Percentiles rank a stretch among this genome's conserved stretches.
Conservation (phyloP, 768 basidiomycete genomes). For the Hericium erinaceus region DNA sequence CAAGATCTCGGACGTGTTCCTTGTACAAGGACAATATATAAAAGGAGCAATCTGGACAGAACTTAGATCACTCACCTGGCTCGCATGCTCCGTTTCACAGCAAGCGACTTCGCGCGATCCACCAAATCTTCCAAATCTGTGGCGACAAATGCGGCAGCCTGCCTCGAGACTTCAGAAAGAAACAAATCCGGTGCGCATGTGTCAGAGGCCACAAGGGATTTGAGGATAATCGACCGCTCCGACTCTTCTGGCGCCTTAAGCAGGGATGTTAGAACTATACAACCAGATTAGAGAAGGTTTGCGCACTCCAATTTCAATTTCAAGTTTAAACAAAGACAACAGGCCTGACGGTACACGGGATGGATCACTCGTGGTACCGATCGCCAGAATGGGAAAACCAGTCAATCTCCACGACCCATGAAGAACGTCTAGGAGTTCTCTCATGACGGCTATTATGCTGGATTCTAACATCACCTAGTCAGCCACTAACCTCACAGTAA, state of each 20-base stretch:
- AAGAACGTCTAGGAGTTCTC: slow-evolving; percentile 53
- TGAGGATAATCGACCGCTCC: slow-evolving; percentile 58
- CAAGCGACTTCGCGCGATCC: slow-evolving; percentile 41
- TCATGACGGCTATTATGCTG: slow-evolving; percentile 44
- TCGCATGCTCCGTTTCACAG: slow-evolving; percentile 38
- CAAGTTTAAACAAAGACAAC: slow-evolving; percentile 76
- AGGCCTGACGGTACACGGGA: slow-evolving; percentile 56
- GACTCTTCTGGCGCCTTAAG: slow-evolving; percentile 71
- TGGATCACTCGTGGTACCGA: slow-evolving; percentile 64
- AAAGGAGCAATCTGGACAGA: neutral
- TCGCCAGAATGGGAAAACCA: slow-evolving; percentile 64
- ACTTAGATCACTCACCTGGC: neutral
- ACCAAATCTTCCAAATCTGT: slow-evolving; percentile 71
- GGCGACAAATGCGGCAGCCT: slow-evolving; percentile 87
- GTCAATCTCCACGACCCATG: slow-evolving; percentile 46
- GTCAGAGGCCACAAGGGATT: slow-evolving; percentile 30
- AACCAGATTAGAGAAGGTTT: neutral
- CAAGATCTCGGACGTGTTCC: slow-evolving; percentile 16
- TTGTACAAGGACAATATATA: neutral
- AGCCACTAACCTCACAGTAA: too few relatives aligned
- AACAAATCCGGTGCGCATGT: slow-evolving; percentile 70
- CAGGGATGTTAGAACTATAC: neutral
- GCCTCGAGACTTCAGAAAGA: slow-evolving; percentile 58
- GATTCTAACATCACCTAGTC: slow-evolving; percentile 34
- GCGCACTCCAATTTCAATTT: slow-evolving; percentile 63